phyloP scores from a whole-genome alignment of 2,329 filamentous ascomycete species.

The Chaetomiaceae sp. region DNA sequence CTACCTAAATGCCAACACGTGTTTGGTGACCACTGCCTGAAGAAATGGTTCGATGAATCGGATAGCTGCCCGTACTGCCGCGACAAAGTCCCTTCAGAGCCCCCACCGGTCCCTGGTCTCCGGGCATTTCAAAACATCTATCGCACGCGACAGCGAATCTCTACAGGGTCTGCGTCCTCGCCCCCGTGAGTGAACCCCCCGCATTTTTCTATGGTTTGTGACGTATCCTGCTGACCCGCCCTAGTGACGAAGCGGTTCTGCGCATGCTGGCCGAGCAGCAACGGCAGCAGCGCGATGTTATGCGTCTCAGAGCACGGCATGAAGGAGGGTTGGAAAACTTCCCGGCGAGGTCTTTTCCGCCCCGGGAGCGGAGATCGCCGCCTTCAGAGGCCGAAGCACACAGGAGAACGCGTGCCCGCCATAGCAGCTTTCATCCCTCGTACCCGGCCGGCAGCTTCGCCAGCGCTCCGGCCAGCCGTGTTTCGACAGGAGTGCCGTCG shows the following conservation, averaged over 20 bases:
- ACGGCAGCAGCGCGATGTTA: background rate
- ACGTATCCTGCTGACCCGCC: background rate
- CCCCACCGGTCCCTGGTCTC: slow-evolving; percentile 14
- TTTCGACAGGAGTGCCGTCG: background rate
- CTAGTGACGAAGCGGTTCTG: background rate
- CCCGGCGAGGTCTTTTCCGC: slow-evolving; percentile 15
- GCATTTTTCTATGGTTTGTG: too few species aligned
- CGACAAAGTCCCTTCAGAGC: slow-evolving; percentile 54
- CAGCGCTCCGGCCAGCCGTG: background rate
- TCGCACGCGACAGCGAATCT: background rate
- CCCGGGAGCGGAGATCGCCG: slow-evolving; percentile 26
- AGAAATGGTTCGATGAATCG: slow-evolving; percentile 60
- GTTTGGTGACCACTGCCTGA: slow-evolving; percentile 61
- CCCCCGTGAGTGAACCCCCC: background rate
- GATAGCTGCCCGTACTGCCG: slow-evolving; percentile 63
- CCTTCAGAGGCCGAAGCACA: slow-evolving; percentile 26
- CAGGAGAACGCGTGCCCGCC: slow-evolving; percentile 27
- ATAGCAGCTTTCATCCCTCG: slow-evolving; percentile 20
- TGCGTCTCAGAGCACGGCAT: slow-evolving; percentile 4
- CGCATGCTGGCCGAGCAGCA: slow-evolving; percentile 2
- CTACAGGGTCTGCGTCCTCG: background rate
- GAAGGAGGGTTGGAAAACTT: slow-evolving; percentile 2
- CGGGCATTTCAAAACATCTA: slow-evolving; percentile 13
- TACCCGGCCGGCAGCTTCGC: slow-evolving; percentile 2
- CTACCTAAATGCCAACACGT: slow-evolving; percentile 60